Evolutionary conservation across 352 stramenopile species (phyloP), one percentile per base, ranked within the genome.

Genomic region (Stramenopiles sp.): DNA sequence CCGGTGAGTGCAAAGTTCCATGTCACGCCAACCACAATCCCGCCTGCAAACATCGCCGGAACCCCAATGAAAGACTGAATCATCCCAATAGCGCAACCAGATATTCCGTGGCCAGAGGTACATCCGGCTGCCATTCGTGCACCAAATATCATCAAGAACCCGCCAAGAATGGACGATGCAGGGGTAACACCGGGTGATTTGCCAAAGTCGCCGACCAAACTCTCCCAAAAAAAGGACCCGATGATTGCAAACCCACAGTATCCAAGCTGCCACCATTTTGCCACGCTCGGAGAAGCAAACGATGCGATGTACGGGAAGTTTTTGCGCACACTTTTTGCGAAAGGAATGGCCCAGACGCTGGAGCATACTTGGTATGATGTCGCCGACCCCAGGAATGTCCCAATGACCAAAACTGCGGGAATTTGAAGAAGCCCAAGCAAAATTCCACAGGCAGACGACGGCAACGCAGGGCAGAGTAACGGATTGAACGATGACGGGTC

Each of bases 61-160:
- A 82, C 79, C 6, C 76, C 76, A 18, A 82, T 73, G 34, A 78
- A 74, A 31, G 37, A 77, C 31, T 33, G 36, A 12, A 79, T 34
- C 18, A 43, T 68, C 18, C 79, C 49, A 30, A 75, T 75, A 4
- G 76, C 68, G 25, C 75, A 77, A 12, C 79, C 79, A 25, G 34
- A 80, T 37, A 82, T 77, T 34, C 79, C 79, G 34, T 82, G 79
- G 32, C 79, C 79, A 73, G 73, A 80, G 3, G 79, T 81, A 77
- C 79, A 82, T 25, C 79, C 79, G 4, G 32, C 37, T 0, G 68
- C 79, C 0, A 81, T 37, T 32, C 79, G 49, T 30, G 69, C 77
- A 3, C 79, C 79, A n/a, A 83, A 73, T 25, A 83, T 49, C 34
- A 82, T 76, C 12, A 82, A 18, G 37, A 83, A 68, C n/a, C 79